Conservation (phyloP, 2,329 filamentous ascomycete genomes). For the Neoarthrinium moseri region DNA sequence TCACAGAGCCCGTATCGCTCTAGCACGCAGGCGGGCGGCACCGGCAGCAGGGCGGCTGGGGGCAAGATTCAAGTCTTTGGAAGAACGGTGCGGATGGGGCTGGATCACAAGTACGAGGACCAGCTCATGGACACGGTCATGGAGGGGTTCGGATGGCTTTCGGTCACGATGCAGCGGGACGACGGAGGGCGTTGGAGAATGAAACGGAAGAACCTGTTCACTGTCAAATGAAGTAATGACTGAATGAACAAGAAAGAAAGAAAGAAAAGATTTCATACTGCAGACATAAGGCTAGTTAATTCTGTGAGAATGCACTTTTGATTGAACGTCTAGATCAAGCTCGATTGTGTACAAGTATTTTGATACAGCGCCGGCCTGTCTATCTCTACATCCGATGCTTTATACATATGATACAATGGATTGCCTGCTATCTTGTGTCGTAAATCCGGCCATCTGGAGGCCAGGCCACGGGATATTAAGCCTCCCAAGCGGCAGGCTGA, state of each 20-base stretch:
- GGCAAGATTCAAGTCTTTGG: too few species aligned
- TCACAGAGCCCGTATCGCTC: too few species aligned
- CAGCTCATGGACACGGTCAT: conserved; percentile 5
- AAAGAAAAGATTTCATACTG: too few species aligned
- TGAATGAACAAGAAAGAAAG: too few species aligned
- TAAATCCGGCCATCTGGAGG: not conserved
- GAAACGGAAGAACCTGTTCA: conserved; percentile 3
- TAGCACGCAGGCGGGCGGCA: not conserved
- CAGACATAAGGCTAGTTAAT: too few species aligned
- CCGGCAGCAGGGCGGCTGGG: not conserved
- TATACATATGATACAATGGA: conserved; percentile 13
- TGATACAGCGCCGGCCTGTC: conserved; percentile 5
- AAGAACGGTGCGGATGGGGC: not conserved
- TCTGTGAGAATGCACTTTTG: too few species aligned
- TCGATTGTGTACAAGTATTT: not conserved
- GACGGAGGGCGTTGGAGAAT: conserved; percentile 6
- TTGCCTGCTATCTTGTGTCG: not conserved
- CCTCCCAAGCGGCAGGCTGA: not conserved
- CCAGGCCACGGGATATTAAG: not conserved
- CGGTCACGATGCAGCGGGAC: conserved; percentile 7
- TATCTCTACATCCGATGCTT: conserved; percentile 9
- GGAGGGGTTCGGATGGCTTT: conserved; percentile 3
- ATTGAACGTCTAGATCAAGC: too few species aligned
- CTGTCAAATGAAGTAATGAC: conserved; percentile 7
- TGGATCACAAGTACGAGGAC: conserved; percentile 5